Evolutionary conservation across 2,329 filamentous ascomycete species (phyloP).

Genomic region (Colletotrichum graminicola): DNA sequence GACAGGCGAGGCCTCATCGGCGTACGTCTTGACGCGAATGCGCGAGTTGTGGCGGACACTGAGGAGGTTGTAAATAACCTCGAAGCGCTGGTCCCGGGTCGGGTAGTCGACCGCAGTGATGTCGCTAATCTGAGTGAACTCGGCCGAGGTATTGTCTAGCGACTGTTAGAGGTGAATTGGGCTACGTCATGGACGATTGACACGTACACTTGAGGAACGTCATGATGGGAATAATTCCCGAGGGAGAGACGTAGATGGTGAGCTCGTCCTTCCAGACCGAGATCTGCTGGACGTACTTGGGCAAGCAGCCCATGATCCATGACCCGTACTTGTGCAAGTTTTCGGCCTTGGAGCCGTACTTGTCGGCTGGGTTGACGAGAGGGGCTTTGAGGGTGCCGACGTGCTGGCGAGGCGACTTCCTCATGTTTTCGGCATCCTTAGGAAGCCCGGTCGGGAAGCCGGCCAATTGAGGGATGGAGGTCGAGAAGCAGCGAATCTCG

Average conservation of each 20-base stretch:
- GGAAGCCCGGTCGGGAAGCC: conserved; percentile 50
- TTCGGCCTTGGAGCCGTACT: conserved; percentile 88
- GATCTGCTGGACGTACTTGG: conserved; percentile 99
- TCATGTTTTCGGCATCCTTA: conserved; percentile 75
- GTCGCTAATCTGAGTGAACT: conserved; percentile 93
- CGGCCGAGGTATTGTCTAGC: conserved; percentile 91
- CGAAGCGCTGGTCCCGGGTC: conserved; percentile 94
- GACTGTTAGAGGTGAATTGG: conserved; percentile 1
- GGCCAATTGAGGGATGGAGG: conserved; percentile 43
- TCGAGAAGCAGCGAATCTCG: conserved; percentile 44
- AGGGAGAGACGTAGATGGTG: conserved; percentile 89
- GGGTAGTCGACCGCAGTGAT: conserved; percentile 97
- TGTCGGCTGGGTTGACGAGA: conserved; percentile 92
- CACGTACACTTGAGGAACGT: conserved; percentile 84
- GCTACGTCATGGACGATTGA: conserved; percentile 14
- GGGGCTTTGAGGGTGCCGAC: conserved; percentile 76
- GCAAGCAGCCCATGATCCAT: conserved; percentile 95
- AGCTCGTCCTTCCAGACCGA: conserved; percentile 99
- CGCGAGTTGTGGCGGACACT: conserved; percentile 96
- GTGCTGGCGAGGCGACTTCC: conserved; percentile 70
- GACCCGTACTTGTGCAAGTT: conserved; percentile 93
- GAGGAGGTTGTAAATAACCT: conserved; percentile 97
- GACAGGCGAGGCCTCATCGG: conserved; percentile 93
- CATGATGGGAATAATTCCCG: conserved; percentile 91
- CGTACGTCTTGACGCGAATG: conserved; percentile 98